A percentile compares a stretch with the other conserved stretches of the same genome.
phyloP scores from a whole-genome alignment of 2,329 filamentous ascomycete species.

The Coleophoma cylindrospora region DNA sequence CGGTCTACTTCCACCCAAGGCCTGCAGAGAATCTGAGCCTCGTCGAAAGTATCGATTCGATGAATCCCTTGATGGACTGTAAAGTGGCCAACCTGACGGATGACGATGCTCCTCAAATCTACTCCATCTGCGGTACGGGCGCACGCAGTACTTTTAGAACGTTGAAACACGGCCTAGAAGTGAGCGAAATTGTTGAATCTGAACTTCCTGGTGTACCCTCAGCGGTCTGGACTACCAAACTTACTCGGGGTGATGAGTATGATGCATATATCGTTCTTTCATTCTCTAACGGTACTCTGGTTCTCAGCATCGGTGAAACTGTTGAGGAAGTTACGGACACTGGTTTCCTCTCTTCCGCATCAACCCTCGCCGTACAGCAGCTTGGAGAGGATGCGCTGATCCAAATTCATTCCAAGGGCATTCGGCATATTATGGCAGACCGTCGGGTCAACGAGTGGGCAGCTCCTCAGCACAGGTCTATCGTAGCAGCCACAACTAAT shows the following conservation, averaged over 20 bases:
- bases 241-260: constrained; percentile 74
- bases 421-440: constrained; percentile 78
- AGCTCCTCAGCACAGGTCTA: constrained; percentile 87
- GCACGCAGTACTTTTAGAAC: constrained; percentile 87
- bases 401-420: constrained; percentile 94
- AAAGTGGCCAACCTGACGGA: constrained; percentile 86
- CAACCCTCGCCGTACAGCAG: constrained; percentile 88
- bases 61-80: constrained; percentile 89
- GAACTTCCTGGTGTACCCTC: constrained; percentile 84
- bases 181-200: constrained; percentile 93
- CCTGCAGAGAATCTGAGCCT: constrained; percentile 76
- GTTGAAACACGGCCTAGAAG: constrained; percentile 86
- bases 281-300: constrained; percentile 83
- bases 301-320: constrained; percentile 92
- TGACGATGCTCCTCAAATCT: constrained; percentile 95
- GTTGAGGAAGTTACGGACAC: constrained; percentile 95
- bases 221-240: constrained; percentile 92
- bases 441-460: constrained; percentile 87
- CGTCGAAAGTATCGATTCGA: constrained; percentile 78
- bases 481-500: constrained; percentile 91
- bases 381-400: constrained; percentile 89
- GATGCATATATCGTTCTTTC: constrained; percentile 96
- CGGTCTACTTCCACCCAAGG: constrained; percentile 81
- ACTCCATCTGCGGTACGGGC: constrained; percentile 83
- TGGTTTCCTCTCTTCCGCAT: constrained; percentile 81